phyloP scores from a whole-genome alignment of 2,329 filamentous ascomycete genomes.

The Fusarium sp. region DNA sequence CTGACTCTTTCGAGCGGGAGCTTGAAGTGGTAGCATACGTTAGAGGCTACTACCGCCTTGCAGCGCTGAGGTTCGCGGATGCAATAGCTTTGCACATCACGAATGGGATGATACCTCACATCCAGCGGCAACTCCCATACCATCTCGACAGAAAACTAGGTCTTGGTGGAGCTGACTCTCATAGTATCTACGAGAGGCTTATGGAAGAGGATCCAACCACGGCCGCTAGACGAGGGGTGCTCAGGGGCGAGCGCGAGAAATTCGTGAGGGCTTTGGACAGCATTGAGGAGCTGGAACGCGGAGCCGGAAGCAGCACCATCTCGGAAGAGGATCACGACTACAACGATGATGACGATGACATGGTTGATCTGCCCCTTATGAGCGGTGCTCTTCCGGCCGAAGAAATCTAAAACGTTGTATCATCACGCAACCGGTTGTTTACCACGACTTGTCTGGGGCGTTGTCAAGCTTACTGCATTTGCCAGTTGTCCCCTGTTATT shows the following conservation, averaged over 20 bases:
- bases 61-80: conserved; percentile 73
- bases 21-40: conserved; percentile 72
- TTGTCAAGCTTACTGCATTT: not conserved
- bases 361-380: conserved; percentile 33
- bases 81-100: conserved; percentile 60
- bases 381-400: conserved; percentile 41
- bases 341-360: conserved; percentile 11
- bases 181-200: conserved; percentile 53
- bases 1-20: conserved; percentile 70
- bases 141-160: conserved; percentile 60
- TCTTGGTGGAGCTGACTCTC: conserved; percentile 49
- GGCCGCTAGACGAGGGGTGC: conserved; percentile 54
- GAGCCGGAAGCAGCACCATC: conserved; percentile 40
- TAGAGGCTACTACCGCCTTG: conserved; percentile 76
- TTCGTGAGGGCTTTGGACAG: conserved; percentile 60
- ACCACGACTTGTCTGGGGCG: not conserved
- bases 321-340: conserved; percentile 33
- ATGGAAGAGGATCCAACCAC: conserved; percentile 63
- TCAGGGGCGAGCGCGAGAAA: conserved; percentile 59
- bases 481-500: not conserved
- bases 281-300: conserved; percentile 58
- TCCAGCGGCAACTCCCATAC: conserved; percentile 54
- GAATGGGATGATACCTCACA: conserved; percentile 61
- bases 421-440: not conserved
- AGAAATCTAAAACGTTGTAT: conserved; percentile 25